Evolutionary conservation across 106 monocot species (phyloP), one percentile per base, ranked within the genome.

Genomic region (Phalaenopsis aphrodite): DNA sequence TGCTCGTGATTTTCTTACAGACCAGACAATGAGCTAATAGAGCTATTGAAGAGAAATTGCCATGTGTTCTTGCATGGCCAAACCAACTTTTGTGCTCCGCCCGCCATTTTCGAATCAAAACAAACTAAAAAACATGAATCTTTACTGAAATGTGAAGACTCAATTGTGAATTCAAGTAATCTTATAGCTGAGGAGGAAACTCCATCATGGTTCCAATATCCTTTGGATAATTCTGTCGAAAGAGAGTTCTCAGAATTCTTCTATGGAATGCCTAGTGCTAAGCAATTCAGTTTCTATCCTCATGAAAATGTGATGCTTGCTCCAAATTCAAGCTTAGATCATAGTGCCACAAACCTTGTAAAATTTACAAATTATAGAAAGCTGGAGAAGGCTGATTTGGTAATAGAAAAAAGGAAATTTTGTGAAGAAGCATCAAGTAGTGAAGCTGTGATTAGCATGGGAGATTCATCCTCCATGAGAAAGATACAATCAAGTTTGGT

Each of bases 1-100:
- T 23, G 2, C 49, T 41, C 24, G 6, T 79, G 21, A 77, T 21
- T 17, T 75, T 78, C 8, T 81, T 79, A 8, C 88, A 91, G 93
- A 42, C 4, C 45, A 52, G 91, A 92, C 8, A 56, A 82, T 65
- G 90, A 88, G 7, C 87, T 95, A 19, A 38, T 89, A 18, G 95
- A 95, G 83, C 89, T 95, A 7, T 17, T 93, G 36, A 90, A 90
- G 92, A 74, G 75, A 69, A 86, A 95, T 47, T 87, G 95, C 8
- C 82, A 90, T 79, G 85, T 92, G 1, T 85, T 89, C 8, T 86
- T 91, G 87, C 90, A 93, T 11, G 88, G 86, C 64, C 96, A 93
- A 79, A 79, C 79, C 46, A 84, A 81, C 72, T 52, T 80, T 24
- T 84, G 82, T 68, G 65, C 81, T 1, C 58, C 23, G 0, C 67